phyloP scores from a whole-genome alignment of 139 green algal species.

The Deuterostichococcus epilithicus region DNA sequence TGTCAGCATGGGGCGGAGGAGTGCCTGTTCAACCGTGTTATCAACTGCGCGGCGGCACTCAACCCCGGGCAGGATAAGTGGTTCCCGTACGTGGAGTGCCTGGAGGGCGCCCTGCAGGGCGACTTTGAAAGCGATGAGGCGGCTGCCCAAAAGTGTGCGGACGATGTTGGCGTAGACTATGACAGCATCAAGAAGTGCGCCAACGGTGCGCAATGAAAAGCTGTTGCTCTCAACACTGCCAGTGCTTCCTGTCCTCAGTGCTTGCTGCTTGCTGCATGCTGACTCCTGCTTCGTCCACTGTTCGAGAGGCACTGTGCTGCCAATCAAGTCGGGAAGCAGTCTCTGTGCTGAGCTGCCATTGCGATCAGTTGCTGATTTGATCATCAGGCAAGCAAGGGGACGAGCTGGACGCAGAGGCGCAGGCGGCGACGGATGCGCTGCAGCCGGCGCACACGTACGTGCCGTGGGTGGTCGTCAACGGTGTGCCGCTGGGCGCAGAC shows the following conservation, averaged over 20 bases:
- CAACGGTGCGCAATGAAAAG: slow-evolving; percentile 7
- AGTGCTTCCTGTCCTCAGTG: neutral
- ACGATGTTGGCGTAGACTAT: slow-evolving; percentile 5
- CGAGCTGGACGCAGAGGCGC: slow-evolving; percentile 18
- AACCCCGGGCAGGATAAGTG: slow-evolving; percentile 4
- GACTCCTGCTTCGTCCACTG: too few species aligned
- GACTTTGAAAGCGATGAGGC: neutral
- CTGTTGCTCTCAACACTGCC: neutral
- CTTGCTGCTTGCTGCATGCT: too few species aligned
- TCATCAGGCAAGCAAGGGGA: slow-evolving; percentile 14
- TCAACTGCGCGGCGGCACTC: slow-evolving; percentile 24
- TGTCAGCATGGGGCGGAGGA: slow-evolving; percentile 35
- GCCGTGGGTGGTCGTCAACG: slow-evolving; percentile 35
- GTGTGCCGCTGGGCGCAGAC: slow-evolving; percentile 19
- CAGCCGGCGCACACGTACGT: slow-evolving; percentile 28
- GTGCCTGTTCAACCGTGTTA: slow-evolving; percentile 27
- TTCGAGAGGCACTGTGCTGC: too few species aligned
- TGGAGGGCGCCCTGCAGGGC: slow-evolving; percentile 1
- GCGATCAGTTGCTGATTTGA: neutral
- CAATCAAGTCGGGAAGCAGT: too few species aligned
- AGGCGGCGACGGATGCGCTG: slow-evolving; percentile 20
- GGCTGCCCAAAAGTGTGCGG: slow-evolving; percentile 16
- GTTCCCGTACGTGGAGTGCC: slow-evolving; percentile 25
- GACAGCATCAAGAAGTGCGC: slow-evolving; percentile 17
- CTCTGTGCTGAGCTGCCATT: too few species aligned